Conservation (phyloP, 2,329 filamentous ascomycete genomes). For the Plenodomus tracheiphilus region DNA sequence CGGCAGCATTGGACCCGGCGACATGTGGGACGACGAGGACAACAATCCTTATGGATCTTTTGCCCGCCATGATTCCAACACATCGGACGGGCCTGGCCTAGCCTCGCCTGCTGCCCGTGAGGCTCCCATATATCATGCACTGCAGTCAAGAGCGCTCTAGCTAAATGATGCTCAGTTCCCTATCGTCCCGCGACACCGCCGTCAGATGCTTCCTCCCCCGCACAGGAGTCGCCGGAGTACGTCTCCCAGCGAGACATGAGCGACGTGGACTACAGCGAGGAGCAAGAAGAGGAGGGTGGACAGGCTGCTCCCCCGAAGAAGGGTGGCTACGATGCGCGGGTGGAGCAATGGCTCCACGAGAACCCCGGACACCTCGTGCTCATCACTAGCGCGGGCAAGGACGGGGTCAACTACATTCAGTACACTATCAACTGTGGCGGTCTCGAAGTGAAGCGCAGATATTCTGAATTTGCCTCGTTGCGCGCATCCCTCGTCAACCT, state of each 20-base stretch:
- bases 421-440: constrained; percentile 97
- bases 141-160: constrained; percentile 1
- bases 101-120: constrained; percentile 45
- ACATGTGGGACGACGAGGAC: constrained; percentile 99
- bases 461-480: constrained; percentile 94
- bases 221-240: constrained; percentile 65
- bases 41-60: constrained; percentile 98
- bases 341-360: constrained; percentile 97
- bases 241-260: constrained; percentile 58
- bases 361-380: constrained; percentile 86
- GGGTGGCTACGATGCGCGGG: constrained; percentile 88
- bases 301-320: constrained; percentile 64
- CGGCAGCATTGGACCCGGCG: neutral
- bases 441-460: constrained; percentile 89
- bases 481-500: constrained; percentile 85
- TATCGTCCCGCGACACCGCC: constrained; percentile 65
- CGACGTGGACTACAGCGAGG: constrained; percentile 62
- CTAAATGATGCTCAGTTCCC: constrained; percentile 26
- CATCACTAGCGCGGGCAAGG: constrained; percentile 94
- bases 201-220: constrained; percentile 68
- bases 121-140: constrained; percentile 12
- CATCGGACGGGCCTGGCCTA: constrained; percentile 60
- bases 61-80: constrained; percentile 79
- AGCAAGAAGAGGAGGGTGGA: constrained; percentile 53
- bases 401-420: constrained; percentile 89